A percentile compares a stretch with the other conserved stretches of the same genome.
These are phyloP conservation scores for Acanthamoeba healyi DNA, from an alignment of 208 protist genomes.

Conservation along the genomic window DNA sequence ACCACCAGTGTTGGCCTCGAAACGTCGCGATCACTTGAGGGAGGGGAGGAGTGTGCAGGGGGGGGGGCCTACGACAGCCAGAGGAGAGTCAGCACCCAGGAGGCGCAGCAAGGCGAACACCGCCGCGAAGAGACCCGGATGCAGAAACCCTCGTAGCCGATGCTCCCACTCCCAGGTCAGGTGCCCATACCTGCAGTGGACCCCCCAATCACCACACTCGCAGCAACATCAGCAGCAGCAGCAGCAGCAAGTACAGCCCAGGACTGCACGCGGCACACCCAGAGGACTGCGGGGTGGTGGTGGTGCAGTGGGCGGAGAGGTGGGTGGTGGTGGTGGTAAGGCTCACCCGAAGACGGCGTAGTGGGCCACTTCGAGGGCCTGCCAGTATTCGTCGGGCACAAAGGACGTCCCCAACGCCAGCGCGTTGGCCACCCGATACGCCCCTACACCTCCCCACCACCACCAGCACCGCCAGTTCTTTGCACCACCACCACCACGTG, in stretches of 20 bases:
- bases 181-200: slow-evolving; percentile 83
- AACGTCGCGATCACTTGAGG: background rate
- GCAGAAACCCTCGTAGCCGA: slow-evolving; percentile 80
- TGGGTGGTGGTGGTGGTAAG: too few relatives aligned
- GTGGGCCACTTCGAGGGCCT: slow-evolving; percentile 87
- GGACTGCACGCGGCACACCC: too few relatives aligned
- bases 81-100: slow-evolving; percentile 77
- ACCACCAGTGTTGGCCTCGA: too few relatives aligned
- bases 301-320: too few relatives aligned
- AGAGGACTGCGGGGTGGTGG: too few relatives aligned
- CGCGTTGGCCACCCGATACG: slow-evolving; percentile 66
- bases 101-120: slow-evolving; percentile 81
- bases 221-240: background rate
- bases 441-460: background rate
- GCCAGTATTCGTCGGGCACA: slow-evolving; percentile 89
- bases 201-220: background rate
- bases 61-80: slow-evolving; percentile 60
- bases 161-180: slow-evolving; percentile 88
- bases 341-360: slow-evolving; percentile 82
- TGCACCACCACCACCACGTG: background rate
- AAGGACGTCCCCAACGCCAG: slow-evolving; percentile 81
- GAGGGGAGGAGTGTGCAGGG: background rate
- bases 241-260: background rate
- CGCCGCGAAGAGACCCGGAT: slow-evolving; percentile 84
- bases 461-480: background rate